Evolutionary conservation across 495 filamentous ascomycete genomes (phyloP), one percentile per base, ranked within the genome.

Genomic region (Trichoderma asperelloides): DNA sequence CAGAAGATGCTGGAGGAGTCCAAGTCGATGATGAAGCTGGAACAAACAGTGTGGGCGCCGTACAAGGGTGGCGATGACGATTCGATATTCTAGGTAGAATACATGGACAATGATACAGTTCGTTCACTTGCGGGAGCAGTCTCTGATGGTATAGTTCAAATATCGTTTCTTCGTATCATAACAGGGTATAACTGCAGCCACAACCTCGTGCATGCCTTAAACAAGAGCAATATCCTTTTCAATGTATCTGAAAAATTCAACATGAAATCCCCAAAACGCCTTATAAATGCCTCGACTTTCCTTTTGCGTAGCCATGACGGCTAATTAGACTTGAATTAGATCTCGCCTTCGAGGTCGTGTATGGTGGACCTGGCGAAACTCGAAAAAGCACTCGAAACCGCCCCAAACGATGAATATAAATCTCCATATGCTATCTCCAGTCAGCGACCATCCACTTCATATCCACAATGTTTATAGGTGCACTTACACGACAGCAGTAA

Each of bases 361-460:
- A 27, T 60, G 49, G 25, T 55, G 55, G 27, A 60, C 25, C 0
- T 28, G 55, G 11, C 55, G 55, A 15, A 60, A 60, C 21, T 60
- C 55, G 55, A 28, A 28, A 21, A 60, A 30, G 55, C 55, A 60
- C 21, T 60, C 55, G 55, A 60, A 60, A 12, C 55, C 55, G 25
- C 55, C 55, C 55, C 55, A 60, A 12, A 60, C 16, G 55, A 60
- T 60, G 55, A 60, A 60, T 11, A 60, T 60, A 18, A 60, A 60
- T 30, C 55, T 27, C 55, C 55, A 60, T 2, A 60, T 30, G 0
- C 55, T 60, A 21, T 51, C 18, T 21, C 5, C 16, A 9, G 47
- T 51, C n/a, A 51, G 47, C 47, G 3, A 25, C n/a, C 47, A 51
- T 51, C 33, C 33, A 37, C 0, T 37, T 37, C 6, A 37, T 8